Base-by-base conservation (phyloP, 345 rosid species). In the Eucalyptus pauciflora region DNA sequence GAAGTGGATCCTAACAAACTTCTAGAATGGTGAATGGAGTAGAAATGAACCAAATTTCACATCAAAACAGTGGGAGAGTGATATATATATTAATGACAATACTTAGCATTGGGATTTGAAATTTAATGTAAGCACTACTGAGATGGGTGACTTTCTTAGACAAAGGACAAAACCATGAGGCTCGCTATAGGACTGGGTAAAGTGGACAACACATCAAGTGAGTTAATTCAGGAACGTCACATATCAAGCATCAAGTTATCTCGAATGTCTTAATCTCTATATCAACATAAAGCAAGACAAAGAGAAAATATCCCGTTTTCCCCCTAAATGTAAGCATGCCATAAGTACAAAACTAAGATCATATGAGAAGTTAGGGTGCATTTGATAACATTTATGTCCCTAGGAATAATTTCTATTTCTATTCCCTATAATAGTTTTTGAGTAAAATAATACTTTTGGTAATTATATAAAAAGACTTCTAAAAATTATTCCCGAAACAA, bases 401-500 rank as follows among this genome's bases (percentile, higher is more conserved):
- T 52, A 52, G 1, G 20, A 52, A 52, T 52, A 52, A 52, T 52
- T 51, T 17, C 0, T 17, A 8, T 52, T 52, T 52, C 4, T 18
- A 52, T 52, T 52, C 24, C 4, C 10, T 22, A 18, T 0, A 52
- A 52, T 52, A 7, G 56, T 52, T 52, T 52, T 52, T 52, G 56
- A 52, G 4, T 2, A 52, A 52, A 52, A 7, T 17, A 52, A 52
- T 52, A 1, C 4, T 0, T 52, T 52, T 20, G 0, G 24, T 52
- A 52, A 52, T 52, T 18, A 52, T 52, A 52, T 9, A 52, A 52
- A 20, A 52, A 7, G 0, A 20, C 8, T 52, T 52, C 10, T 52
- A 18, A 10, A 52, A 52, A 7, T 52, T 3, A 52, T 18, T 52
- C 25, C 0, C 0, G 0, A 0, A 1, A 52, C 12, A 46, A 52